A percentile compares a stretch with the other conserved stretches of the same genome.
Conservation (phyloP, 805 yeast genomes). For the Candida qinlingensis region DNA sequence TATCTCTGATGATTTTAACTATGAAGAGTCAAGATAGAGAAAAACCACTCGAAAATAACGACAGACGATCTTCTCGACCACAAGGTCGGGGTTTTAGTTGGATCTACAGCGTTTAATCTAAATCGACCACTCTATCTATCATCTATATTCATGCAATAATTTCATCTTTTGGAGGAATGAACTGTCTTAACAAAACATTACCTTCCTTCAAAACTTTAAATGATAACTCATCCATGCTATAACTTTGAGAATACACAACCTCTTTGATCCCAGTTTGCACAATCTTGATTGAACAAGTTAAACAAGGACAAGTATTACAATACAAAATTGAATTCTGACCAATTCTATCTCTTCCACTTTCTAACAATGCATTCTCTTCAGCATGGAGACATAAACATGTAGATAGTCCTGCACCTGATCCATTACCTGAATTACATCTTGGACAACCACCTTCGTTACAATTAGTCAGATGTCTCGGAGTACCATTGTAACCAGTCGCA, state of each 20-base stretch:
- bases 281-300: constrained; percentile 92
- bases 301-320: constrained; percentile 96
- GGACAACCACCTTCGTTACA: constrained; percentile 96
- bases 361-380: constrained; percentile 92
- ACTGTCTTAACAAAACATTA: constrained; percentile 66
- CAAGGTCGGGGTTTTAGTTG: too few species aligned
- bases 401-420: constrained; percentile 57
- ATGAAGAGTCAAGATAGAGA: too few species aligned
- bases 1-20: too few species aligned
- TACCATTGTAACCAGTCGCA: constrained; percentile 97
- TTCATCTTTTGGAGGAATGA: constrained; percentile 26
- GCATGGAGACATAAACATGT: constrained; percentile 96
- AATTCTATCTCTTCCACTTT: constrained; percentile 87
- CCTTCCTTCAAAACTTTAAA: constrained; percentile 69
- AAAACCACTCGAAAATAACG: too few species aligned
- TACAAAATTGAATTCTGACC: constrained; percentile 63
- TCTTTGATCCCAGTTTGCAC: constrained; percentile 89
- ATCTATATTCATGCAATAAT: constrained; percentile 8
- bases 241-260: constrained; percentile 89
- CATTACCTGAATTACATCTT: constrained; percentile 72
- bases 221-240: constrained; percentile 84
- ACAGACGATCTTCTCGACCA: too few species aligned
- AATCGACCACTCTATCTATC: neutral
- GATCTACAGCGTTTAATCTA: too few species aligned
- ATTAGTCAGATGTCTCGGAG: constrained; percentile 81